Conservation (phyloP, 73 alveolate genomes). For the Uronychia setigera region DNA sequence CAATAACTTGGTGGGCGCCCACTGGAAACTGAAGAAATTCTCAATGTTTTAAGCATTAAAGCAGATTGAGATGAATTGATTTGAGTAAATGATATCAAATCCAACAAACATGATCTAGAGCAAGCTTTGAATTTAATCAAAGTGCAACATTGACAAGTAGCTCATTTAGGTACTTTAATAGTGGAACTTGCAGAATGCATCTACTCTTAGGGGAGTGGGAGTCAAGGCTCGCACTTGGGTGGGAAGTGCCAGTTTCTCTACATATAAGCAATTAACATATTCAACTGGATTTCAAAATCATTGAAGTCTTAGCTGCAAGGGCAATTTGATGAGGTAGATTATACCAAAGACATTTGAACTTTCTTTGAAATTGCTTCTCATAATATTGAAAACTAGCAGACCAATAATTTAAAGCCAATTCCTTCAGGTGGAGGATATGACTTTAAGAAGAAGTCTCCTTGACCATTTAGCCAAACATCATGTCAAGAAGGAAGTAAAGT, state of each 20-base stretch:
- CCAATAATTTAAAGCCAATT: background rate
- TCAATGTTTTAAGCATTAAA: background rate
- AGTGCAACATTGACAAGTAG: background rate
- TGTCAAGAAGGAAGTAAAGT: too few species aligned
- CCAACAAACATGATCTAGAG: background rate
- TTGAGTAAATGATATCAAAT: background rate
- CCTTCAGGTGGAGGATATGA: background rate
- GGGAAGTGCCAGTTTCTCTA: background rate
- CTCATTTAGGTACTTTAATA: background rate
- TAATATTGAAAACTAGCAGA: background rate
- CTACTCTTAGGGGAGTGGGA: background rate
- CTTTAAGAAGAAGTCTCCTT: background rate
- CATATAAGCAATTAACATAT: background rate
- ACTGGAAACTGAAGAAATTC: background rate
- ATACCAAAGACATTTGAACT: background rate
- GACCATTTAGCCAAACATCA: too few species aligned
- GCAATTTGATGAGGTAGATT: background rate
- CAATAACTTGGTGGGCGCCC: background rate
- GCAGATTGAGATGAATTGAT: background rate
- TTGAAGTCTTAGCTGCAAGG: background rate
- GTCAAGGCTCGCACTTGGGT: too few species aligned
- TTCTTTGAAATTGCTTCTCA: background rate
- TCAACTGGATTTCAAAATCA: background rate
- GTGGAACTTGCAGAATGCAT: background rate
- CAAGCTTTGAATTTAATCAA: background rate